A percentile compares a stretch with the other conserved stretches of the same genome.
Conservation (phyloP, 2,329 filamentous ascomycete species). For the Acrocalymma vagum region DNA sequence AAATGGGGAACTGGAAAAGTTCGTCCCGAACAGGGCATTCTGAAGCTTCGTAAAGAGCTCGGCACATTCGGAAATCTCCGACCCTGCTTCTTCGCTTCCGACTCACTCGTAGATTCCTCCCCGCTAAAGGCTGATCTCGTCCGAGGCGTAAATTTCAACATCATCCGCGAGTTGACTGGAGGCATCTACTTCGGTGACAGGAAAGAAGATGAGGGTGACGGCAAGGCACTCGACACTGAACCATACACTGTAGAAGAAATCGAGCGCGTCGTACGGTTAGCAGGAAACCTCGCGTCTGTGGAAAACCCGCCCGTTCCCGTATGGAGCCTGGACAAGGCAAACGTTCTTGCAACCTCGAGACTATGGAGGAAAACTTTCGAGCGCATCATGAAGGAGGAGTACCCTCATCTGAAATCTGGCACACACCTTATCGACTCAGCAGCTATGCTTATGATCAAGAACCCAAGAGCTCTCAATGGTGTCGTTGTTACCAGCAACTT, state of each 20-base stretch:
- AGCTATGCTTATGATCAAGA: conserved; percentile 98
- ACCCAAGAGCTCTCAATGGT: conserved; percentile 85
- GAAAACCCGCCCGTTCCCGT: conserved; percentile 80
- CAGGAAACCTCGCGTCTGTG: conserved; percentile 80
- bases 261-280: conserved; percentile 85
- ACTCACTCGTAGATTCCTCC: conserved; percentile 82
- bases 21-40: conserved; percentile 90
- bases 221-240: conserved; percentile 82
- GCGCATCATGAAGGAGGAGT: conserved; percentile 87
- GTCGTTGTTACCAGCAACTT: conserved; percentile 92
- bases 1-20: conserved; percentile 93
- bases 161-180: conserved; percentile 90
- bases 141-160: conserved; percentile 87
- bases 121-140: conserved; percentile 88
- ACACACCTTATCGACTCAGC: conserved; percentile 96
- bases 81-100: conserved; percentile 94
- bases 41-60: conserved; percentile 92
- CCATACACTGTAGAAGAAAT: conserved; percentile 86
- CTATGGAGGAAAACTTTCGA: conserved; percentile 89
- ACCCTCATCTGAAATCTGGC: conserved; percentile 81
- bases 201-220: conserved; percentile 79
- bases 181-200: conserved; percentile 96
- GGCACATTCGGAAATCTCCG: conserved; percentile 93
- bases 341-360: conserved; percentile 88
- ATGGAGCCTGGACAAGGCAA: conserved; percentile 93